A percentile compares a stretch with the other conserved stretches of the same genome.
Evolutionary conservation across 306 rosid species (phyloP).

Genomic region (Herpetospermum pedunculosum): DNA sequence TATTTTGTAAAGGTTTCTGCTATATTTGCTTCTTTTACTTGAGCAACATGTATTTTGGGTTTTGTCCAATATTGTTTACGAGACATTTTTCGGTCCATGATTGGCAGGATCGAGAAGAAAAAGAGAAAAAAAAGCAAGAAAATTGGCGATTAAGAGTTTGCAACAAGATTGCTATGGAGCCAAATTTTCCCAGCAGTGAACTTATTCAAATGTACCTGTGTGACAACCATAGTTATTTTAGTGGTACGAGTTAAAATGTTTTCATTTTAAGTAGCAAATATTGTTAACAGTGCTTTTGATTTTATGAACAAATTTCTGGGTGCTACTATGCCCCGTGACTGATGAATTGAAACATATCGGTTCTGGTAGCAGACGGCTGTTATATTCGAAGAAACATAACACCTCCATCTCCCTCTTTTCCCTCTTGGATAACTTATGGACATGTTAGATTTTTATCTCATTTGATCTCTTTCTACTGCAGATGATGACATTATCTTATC

Average conservation of each 20-base stretch:
- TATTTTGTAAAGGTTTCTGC: background rate
- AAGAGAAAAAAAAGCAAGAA: conserved; percentile 42
- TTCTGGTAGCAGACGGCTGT: background rate
- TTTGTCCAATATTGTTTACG: background rate
- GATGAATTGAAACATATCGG: background rate
- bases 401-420: background rate
- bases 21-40: background rate
- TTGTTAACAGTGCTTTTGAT: background rate
- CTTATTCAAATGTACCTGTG: conserved; percentile 60
- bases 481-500: conserved; percentile 35
- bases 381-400: background rate
- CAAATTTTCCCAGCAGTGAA: conserved; percentile 54
- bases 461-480: conserved; percentile 23
- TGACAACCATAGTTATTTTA: conserved; percentile 41
- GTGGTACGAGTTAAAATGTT: conserved; percentile 30
- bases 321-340: background rate
- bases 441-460: background rate
- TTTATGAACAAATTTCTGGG: background rate
- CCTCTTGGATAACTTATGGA: background rate
- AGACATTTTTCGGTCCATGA: conserved; percentile 10
- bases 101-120: conserved; percentile 56
- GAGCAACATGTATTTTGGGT: background rate
- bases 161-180: conserved; percentile 52
- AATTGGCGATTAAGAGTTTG: conserved; percentile 49
- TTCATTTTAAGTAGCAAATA: background rate